Base-by-base conservation (phyloP, 345 rosid genomes). In the Gossypium stocksii region DNA sequence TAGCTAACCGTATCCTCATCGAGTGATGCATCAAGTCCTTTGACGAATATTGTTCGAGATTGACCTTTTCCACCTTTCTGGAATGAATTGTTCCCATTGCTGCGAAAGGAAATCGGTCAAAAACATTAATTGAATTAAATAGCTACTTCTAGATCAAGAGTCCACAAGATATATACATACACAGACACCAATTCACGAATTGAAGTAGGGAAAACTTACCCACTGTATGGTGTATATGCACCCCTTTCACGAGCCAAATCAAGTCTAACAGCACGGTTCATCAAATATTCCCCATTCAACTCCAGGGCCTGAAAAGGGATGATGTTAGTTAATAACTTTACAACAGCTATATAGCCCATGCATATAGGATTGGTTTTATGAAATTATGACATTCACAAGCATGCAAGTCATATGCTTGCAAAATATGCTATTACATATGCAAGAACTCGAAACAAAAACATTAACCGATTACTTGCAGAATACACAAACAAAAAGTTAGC, bases 181-280 rank as follows among this genome's bases (percentile, higher is more conserved):
- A 27, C 2, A 53, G 1, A 68, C n/a, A 3, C 4, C 38, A 22
- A 49, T 25, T 68, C 44, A 41, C 27, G 7, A 3, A 23, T 8
- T 49, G 3, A 25, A 4, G 53, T 3, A 3, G 20, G 27, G 56
- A 25, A 14, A 66, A 27, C 27, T 12, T 70, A 91, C 98, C 96
- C 81, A 84, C 90, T 88, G 72, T 75, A 81, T 25, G 98, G 97
- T n/a, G 94, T 87, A 69, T 79, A 84, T 11, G 91, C 71, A 1
- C 92, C 93, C 76, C 96, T 87, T 66, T 85, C 94, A 0, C 78
- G 77, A 9, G 99, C 99, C 25, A 90, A 0, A 85, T 91, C 98
- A 79, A 95, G 88, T 73, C 79, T 91, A 73, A 95, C 13, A 4
- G 77, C 73, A 65, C 99, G 93, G 16, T 83, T 87, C 3, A 71